A percentile compares a stretch with the other conserved stretches of the same genome.
Conservation (phyloP, 169 alveolate species). For the Plasmodium coatneyi region DNA sequence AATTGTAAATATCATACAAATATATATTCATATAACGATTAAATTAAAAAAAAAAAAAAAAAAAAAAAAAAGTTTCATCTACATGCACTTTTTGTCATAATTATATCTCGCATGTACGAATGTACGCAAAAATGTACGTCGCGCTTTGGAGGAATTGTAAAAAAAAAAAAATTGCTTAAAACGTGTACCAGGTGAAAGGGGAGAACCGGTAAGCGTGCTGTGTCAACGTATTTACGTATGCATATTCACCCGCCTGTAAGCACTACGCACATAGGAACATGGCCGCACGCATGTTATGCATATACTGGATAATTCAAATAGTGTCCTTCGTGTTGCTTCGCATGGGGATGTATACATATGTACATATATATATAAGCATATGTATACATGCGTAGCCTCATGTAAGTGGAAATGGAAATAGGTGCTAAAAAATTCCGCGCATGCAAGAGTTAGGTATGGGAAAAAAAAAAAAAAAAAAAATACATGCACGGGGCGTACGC, state of each 20-base stretch:
- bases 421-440: background rate
- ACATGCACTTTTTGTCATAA: conserved; percentile 33
- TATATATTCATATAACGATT: conserved; percentile 3
- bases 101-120: background rate
- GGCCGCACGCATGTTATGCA: background rate
- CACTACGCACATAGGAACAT: background rate
- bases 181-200: conserved; percentile 1
- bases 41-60: conserved; percentile 46
- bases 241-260: background rate
- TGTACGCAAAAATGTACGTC: background rate
- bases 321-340: background rate
- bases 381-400: background rate
- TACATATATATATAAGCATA: background rate
- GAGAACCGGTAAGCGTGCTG: background rate
- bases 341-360: background rate
- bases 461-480: background rate
- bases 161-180: conserved; percentile 1
- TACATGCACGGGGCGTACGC: background rate
- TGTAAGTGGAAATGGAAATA: background rate
- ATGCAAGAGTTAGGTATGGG: background rate
- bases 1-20: conserved; percentile 6
- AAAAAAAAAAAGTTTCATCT: conserved; percentile 42
- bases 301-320: background rate
- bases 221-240: background rate
- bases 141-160: conserved; percentile 1